Conservation (phyloP, 129 eudicot genomes). For the Calendula officinalis region DNA sequence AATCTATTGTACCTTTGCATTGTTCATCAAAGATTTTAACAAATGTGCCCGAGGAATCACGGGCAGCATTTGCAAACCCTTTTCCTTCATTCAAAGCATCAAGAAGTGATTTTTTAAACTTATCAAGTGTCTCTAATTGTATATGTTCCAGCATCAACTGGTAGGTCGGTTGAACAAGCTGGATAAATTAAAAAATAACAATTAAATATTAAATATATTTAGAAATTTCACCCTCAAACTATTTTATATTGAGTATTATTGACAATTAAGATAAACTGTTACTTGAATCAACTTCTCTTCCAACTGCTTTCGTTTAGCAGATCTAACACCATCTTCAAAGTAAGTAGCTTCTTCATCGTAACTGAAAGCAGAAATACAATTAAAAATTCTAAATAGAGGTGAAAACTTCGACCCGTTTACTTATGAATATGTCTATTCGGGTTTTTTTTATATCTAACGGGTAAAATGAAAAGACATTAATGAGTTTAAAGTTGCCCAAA, state of each 20-base stretch:
- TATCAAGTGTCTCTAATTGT: conserved; percentile 73
- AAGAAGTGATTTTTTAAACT: conserved; percentile 71
- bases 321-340: conserved; percentile 88
- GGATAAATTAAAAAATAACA: conserved; percentile 18
- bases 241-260: background rate
- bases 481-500: too few species aligned
- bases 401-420: too few species aligned
- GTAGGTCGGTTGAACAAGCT: conserved; percentile 91
- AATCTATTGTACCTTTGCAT: conserved; percentile 61
- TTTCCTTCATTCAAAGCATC: conserved; percentile 71
- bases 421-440: too few species aligned
- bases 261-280: conserved; percentile 18
- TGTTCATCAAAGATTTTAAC: conserved; percentile 61
- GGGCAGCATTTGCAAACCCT: conserved; percentile 77
- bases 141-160: conserved; percentile 79
- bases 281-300: conserved; percentile 96
- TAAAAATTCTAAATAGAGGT: too few species aligned
- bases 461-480: too few species aligned
- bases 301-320: conserved; percentile 81
- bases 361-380: conserved; percentile 32
- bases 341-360: conserved; percentile 91
- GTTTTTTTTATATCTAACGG: too few species aligned
- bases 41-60: conserved; percentile 48
- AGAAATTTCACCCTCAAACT: conserved; percentile 1
- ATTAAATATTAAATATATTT: conserved; percentile 17